Conservation (phyloP, 495 filamentous ascomycete species). For the Pyrenopolyporus hunteri region DNA sequence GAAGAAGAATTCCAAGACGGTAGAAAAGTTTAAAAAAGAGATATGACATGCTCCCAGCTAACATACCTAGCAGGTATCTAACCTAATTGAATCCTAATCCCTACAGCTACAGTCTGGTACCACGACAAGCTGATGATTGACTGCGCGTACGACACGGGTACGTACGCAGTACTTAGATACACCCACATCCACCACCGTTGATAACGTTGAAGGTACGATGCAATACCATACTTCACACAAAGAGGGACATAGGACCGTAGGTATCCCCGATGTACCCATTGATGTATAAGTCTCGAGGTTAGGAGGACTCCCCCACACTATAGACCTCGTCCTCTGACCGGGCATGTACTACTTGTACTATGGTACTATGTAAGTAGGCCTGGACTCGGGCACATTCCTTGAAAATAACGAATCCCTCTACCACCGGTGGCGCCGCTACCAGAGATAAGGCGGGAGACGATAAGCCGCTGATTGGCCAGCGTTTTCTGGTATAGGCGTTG, state of each 20-base stretch:
- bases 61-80: background rate
- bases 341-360: conserved; percentile 6
- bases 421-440: conserved; percentile 30
- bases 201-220: too few species aligned
- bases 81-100: too few species aligned
- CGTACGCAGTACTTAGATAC: too few species aligned
- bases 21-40: conserved; percentile 1
- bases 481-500: conserved; percentile 8
- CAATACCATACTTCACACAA: too few species aligned
- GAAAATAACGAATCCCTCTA: conserved; percentile 6
- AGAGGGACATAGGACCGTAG: too few species aligned
- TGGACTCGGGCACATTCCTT: conserved; percentile 17
- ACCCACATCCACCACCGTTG: too few species aligned
- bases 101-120: too few species aligned
- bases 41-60: conserved; percentile 1
- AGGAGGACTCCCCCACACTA: conserved; percentile 20
- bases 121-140: too few species aligned
- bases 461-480: conserved; percentile 28
- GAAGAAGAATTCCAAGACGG: background rate
- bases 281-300: background rate
- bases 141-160: too few species aligned
- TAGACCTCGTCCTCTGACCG: background rate
- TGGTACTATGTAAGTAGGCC: conserved; percentile 1
- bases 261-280: too few species aligned
- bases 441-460: conserved; percentile 26